phyloP scores from a whole-genome alignment of 2,329 filamentous ascomycete species.

The Colletotrichum sp. region DNA sequence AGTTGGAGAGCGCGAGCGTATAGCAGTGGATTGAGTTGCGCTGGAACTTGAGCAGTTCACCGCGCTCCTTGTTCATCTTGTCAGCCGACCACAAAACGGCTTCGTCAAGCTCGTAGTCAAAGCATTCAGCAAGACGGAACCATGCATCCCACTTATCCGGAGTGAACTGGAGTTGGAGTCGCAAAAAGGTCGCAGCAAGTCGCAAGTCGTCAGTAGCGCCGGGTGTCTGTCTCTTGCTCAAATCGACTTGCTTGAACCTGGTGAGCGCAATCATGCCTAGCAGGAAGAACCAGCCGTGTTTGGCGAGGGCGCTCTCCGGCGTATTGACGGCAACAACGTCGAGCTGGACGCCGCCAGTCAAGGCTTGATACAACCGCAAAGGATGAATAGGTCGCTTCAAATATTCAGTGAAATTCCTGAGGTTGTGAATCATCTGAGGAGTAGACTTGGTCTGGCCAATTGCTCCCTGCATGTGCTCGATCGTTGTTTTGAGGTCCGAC shows the following conservation, averaged over 20 bases:
- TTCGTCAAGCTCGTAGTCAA: constrained; percentile 88
- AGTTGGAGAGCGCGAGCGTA: constrained; percentile 63
- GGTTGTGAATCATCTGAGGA: constrained; percentile 84
- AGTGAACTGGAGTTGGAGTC: constrained; percentile 83
- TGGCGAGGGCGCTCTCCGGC: constrained; percentile 74
- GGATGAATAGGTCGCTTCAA: constrained; percentile 86
- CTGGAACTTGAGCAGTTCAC: constrained; percentile 77
- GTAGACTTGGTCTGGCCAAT: constrained; percentile 81
- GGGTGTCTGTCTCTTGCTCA: constrained; percentile 76
- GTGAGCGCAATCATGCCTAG: constrained; percentile 87
- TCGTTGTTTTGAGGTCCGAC: constrained; percentile 85
- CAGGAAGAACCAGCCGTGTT: constrained; percentile 90
- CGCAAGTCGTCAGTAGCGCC: constrained; percentile 85
- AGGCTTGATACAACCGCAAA: constrained; percentile 77
- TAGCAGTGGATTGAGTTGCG: constrained; percentile 85
- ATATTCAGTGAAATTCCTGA: constrained; percentile 80
- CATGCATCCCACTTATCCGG: constrained; percentile 87
- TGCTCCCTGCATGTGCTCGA: constrained; percentile 91
- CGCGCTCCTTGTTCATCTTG: constrained; percentile 84
- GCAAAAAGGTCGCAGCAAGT: constrained; percentile 79
- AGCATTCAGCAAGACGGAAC: constrained; percentile 87
- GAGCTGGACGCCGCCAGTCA: constrained; percentile 77
- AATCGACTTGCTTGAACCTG: constrained; percentile 76
- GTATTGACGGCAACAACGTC: constrained; percentile 73
- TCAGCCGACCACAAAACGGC: constrained; percentile 87